These are phyloP conservation scores for Gliomastix tumulicola DNA, from an alignment of 2,329 filamentous ascomycete species.

Conservation along the genomic window DNA sequence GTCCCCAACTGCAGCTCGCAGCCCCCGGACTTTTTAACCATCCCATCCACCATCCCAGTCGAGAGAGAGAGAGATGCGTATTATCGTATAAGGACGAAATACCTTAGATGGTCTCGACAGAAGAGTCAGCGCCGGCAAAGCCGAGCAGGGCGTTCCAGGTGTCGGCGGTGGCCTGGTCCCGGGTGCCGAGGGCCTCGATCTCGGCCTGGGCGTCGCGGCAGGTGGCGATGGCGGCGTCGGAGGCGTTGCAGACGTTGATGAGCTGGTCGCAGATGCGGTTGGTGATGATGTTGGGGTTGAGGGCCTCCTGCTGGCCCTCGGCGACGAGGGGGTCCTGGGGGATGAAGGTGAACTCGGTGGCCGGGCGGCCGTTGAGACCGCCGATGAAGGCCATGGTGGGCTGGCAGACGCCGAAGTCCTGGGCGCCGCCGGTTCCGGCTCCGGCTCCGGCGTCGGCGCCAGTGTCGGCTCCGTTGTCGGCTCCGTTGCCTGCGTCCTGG, in stretches of 20 bases:
- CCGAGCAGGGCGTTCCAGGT: slow-evolving; percentile 36
- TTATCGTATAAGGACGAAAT: too few species aligned
- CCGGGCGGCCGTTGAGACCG: slow-evolving; percentile 47
- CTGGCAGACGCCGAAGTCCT: slow-evolving; percentile 46
- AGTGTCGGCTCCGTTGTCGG: slow-evolving; percentile 16
- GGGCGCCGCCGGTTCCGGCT: slow-evolving; percentile 18
- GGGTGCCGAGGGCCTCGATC: slow-evolving; percentile 41
- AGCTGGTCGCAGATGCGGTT: slow-evolving; percentile 66
- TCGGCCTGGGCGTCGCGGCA: slow-evolving; percentile 45
- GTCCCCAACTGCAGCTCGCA: too few species aligned
- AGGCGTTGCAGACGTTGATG: slow-evolving; percentile 58
- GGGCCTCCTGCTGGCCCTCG: slow-evolving; percentile 54
- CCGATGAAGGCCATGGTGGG: slow-evolving; percentile 54
- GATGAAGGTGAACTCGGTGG: slow-evolving; percentile 61
- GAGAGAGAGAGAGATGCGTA: too few species aligned
- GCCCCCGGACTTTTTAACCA: too few species aligned
- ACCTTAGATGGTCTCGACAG: slow-evolving; percentile 2
- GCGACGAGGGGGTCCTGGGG: slow-evolving; percentile 55
- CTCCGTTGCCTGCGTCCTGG: too few species aligned
- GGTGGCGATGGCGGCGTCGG: slow-evolving; percentile 47
- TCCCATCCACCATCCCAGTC: too few species aligned
- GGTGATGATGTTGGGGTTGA: slow-evolving; percentile 69
- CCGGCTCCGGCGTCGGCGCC: slow-evolving; percentile 16
- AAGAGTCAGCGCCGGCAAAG: slow-evolving; percentile 12
- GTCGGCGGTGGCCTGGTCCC: slow-evolving; percentile 38